These are phyloP conservation scores for Tylopilus sp. DNA, from an alignment of 768 basidiomycete genomes.

Conservation along the genomic window DNA sequence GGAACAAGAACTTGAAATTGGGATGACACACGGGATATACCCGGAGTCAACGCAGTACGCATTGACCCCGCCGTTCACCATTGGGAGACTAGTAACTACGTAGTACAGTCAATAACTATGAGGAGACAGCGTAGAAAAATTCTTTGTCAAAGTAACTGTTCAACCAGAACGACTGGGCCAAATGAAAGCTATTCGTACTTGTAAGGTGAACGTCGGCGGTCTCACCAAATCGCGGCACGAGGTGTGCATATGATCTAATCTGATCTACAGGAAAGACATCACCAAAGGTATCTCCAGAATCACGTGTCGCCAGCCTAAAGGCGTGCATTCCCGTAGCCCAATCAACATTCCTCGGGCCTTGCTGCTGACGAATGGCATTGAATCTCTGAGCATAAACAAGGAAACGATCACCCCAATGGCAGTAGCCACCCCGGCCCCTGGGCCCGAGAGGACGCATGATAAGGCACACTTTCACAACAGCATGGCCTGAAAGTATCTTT, in stretches of 20 bases:
- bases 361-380: neutral
- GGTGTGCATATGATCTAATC: neutral
- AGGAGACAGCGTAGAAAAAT: neutral
- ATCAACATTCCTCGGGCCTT: neutral
- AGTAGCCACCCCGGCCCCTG: no score
- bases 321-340: neutral
- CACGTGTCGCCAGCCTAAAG: neutral
- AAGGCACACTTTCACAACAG: neutral
- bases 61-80: no score
- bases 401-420: neutral
- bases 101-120: no score
- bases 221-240: neutral
- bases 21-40: no score
- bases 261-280: neutral
- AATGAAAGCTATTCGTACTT: no score
- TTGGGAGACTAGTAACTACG: no score
- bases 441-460: neutral
- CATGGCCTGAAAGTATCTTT: neutral
- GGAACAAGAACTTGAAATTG: no score
- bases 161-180: no score
- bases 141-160: neutral
- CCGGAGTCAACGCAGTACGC: no score
- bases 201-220: neutral
- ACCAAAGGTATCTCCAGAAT: neutral
- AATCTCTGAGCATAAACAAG: no score